Evolutionary conservation across 1,284 basidiomycete genomes (phyloP).

Genomic region (Leccinum pachyderme): DNA sequence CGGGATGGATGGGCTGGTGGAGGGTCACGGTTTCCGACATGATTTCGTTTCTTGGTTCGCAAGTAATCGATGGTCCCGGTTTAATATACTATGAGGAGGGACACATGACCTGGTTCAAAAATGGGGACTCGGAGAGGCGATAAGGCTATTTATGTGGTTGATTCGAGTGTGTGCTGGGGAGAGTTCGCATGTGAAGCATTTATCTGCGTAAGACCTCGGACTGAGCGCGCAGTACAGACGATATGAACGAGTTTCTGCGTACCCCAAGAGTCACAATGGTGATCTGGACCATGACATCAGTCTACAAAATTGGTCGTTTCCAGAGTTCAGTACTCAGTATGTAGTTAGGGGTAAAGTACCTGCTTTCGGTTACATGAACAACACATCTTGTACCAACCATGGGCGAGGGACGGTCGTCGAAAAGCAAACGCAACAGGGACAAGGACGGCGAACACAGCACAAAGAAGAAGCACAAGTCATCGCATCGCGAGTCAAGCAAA

Average conservation of each 20-base stretch:
- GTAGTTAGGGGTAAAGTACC: background rate
- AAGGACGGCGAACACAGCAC: conserved; percentile 38
- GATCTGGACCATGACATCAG: background rate
- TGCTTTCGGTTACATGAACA: conserved; percentile 2
- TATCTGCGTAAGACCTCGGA: background rate
- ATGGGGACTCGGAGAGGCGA: background rate
- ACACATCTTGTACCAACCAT: conserved; percentile 13
- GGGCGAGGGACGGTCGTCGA: conserved; percentile 31
- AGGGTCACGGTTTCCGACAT: conserved; percentile 24
- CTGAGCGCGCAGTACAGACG: background rate
- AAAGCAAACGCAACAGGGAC: conserved; percentile 38
- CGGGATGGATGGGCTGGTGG: conserved; percentile 55
- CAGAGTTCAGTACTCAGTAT: background rate
- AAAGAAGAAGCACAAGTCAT: conserved; percentile 48
- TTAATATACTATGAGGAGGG: conserved; percentile 26
- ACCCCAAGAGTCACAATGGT: too few relatives aligned
- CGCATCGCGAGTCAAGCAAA: conserved; percentile 34
- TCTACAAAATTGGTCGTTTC: background rate
- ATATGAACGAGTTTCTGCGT: background rate
- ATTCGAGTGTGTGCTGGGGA: background rate
- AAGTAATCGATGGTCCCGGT: background rate
- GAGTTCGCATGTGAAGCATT: conserved; percentile 1
- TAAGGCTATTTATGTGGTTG: background rate
- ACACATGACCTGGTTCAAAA: conserved; percentile 18
- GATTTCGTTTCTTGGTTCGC: background rate